Base-by-base conservation (phyloP, 129 eudicot species). In the Dittrichia graveolens region DNA sequence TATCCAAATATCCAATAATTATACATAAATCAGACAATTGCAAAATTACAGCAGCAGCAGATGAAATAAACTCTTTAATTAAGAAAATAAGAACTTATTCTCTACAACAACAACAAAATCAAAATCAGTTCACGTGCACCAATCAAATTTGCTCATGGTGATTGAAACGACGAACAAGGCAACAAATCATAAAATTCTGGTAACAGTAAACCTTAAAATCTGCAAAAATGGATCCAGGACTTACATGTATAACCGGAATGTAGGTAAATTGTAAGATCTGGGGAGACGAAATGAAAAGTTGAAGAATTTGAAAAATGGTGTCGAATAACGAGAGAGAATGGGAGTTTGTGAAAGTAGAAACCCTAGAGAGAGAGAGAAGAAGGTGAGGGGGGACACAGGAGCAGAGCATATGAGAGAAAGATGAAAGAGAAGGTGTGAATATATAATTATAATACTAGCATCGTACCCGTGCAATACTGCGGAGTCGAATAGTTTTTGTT, bases 281-380 rank as follows among this genome's bases (percentile, higher is more conserved):
- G 70, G 53, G 18, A 42, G 19, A 3, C 7, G 47, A 43, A 43
- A 5, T 7, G 9, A 43, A 1, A 43, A 43, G 47, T 43, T 43
- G 7, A 9, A 43, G 8, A 43, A 3, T 43, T 38, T 61, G 67
- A 61, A 41, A 52, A 13, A 14, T 10, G 5, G 57, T 15, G 39
- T 18, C 9, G 55, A 44, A 43, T 7, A 43, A 9, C 10, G 31
- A 5, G 39, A 39, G 4, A 63, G 69, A 42, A 65, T 65, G 52
- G 70, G 70, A 43, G 70, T 58, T 11, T 58, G 64, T 58, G 43
- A 58, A 58, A 58, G 64, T 18, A 43, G 69, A 18, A 65, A 65
- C 70, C 70, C 70, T 65, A 65, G 55, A 39, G 44, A 65, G 55
- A 39, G 44, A 65, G 18, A 39, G 41, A 54, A 15, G 64, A 42